Conservation (phyloP, 2,329 filamentous ascomycete genomes). For the Cladosporium cucumerinum region DNA sequence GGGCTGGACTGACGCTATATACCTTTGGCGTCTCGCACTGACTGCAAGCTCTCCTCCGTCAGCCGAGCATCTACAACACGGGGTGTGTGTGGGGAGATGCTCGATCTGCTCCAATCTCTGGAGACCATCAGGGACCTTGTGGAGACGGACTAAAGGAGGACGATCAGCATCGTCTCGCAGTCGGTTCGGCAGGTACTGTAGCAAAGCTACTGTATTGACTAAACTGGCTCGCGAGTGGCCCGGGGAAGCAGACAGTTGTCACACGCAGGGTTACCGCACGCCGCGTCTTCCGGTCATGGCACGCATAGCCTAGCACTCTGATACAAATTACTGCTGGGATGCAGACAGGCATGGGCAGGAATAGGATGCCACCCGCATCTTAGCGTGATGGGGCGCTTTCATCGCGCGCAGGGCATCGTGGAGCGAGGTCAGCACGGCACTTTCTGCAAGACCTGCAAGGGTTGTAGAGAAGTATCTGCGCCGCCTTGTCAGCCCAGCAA, state of each 20-base stretch:
- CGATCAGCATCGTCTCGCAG: constrained; percentile 11
- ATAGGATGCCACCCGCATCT: not conserved
- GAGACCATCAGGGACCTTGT: constrained; percentile 1
- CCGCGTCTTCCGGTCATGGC: constrained; percentile 5
- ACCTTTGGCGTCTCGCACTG: constrained; percentile 15
- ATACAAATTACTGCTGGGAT: not conserved
- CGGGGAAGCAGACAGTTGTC: constrained; percentile 4
- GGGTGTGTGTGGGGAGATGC: constrained; percentile 16
- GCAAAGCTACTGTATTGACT: constrained; percentile 10
- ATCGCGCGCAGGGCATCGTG: constrained; percentile 1
- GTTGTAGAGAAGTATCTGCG: not conserved
- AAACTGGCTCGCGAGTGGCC: not conserved
- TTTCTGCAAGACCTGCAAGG: constrained; percentile 1
- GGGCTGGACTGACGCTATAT: constrained; percentile 11
- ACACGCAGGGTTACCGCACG: constrained; percentile 1
- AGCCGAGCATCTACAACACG: constrained; percentile 14
- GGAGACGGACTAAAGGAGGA: constrained; percentile 22
- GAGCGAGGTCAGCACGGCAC: constrained; percentile 3
- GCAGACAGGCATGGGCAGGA: not conserved
- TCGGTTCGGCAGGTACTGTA: constrained; percentile 15
- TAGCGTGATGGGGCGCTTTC: constrained; percentile 4
- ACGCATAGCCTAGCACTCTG: not conserved
- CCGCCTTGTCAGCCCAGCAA: constrained; percentile 10
- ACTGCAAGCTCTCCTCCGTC: constrained; percentile 14
- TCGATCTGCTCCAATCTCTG: constrained; percentile 3